Base-by-base conservation (phyloP, 176 grass and related monocot genomes). In the Carex littledalei region DNA sequence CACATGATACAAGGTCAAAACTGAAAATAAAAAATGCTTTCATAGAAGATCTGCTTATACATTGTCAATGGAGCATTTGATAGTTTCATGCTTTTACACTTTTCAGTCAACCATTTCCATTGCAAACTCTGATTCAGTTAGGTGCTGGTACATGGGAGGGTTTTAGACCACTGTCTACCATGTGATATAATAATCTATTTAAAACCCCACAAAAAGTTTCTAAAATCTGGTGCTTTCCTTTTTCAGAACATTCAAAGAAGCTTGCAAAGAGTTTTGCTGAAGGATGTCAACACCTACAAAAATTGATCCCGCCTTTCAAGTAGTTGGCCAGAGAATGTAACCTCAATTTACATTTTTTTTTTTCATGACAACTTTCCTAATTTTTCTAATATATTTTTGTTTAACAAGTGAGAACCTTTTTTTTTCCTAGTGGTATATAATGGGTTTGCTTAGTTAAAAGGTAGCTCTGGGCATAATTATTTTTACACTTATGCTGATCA, bases 301-400 rank as follows among this genome's bases (percentile, higher is more conserved):
- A 84, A 22, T 26, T 55, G 87, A 88, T 88, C 87, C 87, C 59
- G 81, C 81, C 63, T 88, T 88, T 45, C 81, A 84, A 43, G 81
- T 34, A 79, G 81, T 59, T 3, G 81, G 87, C 56, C 81, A 84
- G 61, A 88, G 82, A 79, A 11, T 79, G 87, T 88, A 88, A 84
- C 69, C 72, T 88, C 29, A 50, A 39, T 74, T 26, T 52, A 74
- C 60, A 62, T 24, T 54, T 84, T 24, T 45, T 8, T 61, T 50
- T 50, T 49, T 49, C 12, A 65, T 79, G 69, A 9, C 13, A 22
- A 5, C 47, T 50, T 50, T 77, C 77, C 53, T 66, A 34, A 77
- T 79, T 34, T 31, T 37, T 66, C 69, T 54, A 15, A 77, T 8
- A 55, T 31, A 8, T 53, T 55, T 14, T 54, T 77, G 73, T 31